These are phyloP conservation scores for Gracilariopsis chorda DNA, from an alignment of 23 red algal species.

Conservation along the genomic window DNA sequence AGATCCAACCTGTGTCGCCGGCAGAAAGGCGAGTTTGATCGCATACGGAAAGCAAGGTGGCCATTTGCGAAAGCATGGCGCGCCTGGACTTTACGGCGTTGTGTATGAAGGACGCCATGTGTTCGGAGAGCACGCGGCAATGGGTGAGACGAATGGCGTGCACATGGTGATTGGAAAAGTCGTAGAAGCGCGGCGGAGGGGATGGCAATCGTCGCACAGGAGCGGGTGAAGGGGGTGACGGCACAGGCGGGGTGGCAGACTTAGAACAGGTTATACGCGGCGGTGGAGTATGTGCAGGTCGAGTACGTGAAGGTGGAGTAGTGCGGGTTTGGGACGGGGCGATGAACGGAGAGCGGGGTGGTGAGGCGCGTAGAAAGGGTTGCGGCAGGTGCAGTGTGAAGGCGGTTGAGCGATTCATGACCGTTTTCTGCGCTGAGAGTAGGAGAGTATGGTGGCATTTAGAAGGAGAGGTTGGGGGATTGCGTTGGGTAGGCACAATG, in stretches of 20 bases:
- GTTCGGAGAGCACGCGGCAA: slow-evolving; percentile 66
- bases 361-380: no score
- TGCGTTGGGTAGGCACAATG: no score
- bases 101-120: slow-evolving; percentile 60
- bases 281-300: no score
- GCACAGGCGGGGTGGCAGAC: no score
- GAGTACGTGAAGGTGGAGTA: no score
- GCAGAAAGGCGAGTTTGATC: slow-evolving; percentile 11
- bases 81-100: slow-evolving; percentile 23
- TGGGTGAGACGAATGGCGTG: slow-evolving; percentile 69
- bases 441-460: no score
- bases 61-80: slow-evolving; percentile 55
- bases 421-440: no score
- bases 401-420: neutral
- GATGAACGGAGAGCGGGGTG: no score
- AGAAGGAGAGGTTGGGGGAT: no score
- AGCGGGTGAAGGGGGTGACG: neutral
- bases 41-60: slow-evolving; percentile 63
- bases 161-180: slow-evolving; percentile 59
- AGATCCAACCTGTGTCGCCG: slow-evolving; percentile 67
- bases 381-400: no score
- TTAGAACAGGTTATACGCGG: no score
- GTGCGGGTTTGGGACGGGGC: no score
- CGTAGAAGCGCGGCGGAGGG: slow-evolving; percentile 45
- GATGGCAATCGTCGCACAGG: neutral